A percentile compares a stretch with the other conserved stretches of the same genome.
phyloP scores from a whole-genome alignment of 192 early-diverging fungal genomes.

The Entomortierella parvispora region DNA sequence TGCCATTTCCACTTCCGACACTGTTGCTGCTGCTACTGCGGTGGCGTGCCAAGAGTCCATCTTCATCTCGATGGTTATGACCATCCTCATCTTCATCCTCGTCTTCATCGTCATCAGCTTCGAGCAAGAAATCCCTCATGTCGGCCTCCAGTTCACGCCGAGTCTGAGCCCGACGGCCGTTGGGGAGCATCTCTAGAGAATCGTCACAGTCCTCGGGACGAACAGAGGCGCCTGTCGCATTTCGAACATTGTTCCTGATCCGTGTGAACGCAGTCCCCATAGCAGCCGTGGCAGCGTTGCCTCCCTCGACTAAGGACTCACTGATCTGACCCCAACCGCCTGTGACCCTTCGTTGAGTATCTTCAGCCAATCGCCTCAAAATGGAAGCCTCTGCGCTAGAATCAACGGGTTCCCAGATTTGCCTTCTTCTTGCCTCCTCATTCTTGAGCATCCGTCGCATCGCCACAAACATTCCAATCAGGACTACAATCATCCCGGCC shows the following conservation, averaged over 20 bases:
- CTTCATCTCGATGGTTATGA: slow-evolving; percentile 31
- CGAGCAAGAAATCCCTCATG: slow-evolving; percentile 48
- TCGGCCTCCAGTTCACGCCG: slow-evolving; percentile 44
- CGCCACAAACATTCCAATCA: slow-evolving; percentile 46
- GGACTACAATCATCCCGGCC: slow-evolving; percentile 42
- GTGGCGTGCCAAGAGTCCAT: slow-evolving; percentile 35
- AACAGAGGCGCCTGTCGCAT: slow-evolving; percentile 12
- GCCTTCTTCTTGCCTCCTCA: slow-evolving; percentile 42
- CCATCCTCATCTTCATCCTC: slow-evolving; percentile 20
- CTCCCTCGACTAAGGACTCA: slow-evolving; percentile 42
- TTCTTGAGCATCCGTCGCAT: slow-evolving; percentile 52
- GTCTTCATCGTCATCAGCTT: slow-evolving; percentile 43
- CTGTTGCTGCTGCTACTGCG: slow-evolving; percentile 12
- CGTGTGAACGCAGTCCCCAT: slow-evolving; percentile 47
- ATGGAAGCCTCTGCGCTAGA: slow-evolving; percentile 50
- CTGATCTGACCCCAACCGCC: slow-evolving; percentile 52
- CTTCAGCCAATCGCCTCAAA: slow-evolving; percentile 37
- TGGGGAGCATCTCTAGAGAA: slow-evolving; percentile 45
- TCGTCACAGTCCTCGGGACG: slow-evolving; percentile 37
- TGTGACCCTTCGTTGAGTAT: slow-evolving; percentile 42
- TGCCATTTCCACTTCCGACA: background rate
- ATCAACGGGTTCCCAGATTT: slow-evolving; percentile 51
- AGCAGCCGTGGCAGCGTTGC: slow-evolving; percentile 44
- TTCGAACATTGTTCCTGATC: slow-evolving; percentile 46
- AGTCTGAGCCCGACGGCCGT: slow-evolving; percentile 41